phyloP scores from a whole-genome alignment of 495 filamentous ascomycete species.

The Tuber borchii region DNA sequence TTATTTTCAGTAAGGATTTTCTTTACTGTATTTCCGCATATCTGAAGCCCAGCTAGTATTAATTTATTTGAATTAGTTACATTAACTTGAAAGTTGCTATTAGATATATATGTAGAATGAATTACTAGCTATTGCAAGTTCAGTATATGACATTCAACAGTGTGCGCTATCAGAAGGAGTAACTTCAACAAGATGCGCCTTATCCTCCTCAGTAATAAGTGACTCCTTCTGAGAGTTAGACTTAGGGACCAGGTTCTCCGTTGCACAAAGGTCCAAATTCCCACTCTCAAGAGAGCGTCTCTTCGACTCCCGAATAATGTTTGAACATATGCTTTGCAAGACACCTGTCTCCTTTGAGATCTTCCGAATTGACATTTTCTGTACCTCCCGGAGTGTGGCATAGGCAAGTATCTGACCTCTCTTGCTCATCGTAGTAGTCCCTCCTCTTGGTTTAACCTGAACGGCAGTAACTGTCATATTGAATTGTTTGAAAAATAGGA shows the following conservation, averaged over 20 bases:
- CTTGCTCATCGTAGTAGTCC: slow-evolving; percentile 21
- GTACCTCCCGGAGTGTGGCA: slow-evolving; percentile 9
- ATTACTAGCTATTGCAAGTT: slow-evolving; percentile 23
- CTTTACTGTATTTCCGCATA: too few species aligned
- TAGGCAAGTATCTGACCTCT: slow-evolving; percentile 28
- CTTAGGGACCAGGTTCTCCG: slow-evolving; percentile 13
- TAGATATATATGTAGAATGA: too few species aligned
- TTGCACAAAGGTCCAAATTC: slow-evolving; percentile 12
- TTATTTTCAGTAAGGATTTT: too few species aligned
- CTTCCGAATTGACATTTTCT: slow-evolving; percentile 21
- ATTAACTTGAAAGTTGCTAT: too few species aligned
- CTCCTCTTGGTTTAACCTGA: too few species aligned
- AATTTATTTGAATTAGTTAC: too few species aligned
- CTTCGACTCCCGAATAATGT: slow-evolving; percentile 22
- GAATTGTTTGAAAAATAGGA: too few species aligned
- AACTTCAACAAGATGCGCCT: slow-evolving; percentile 19
- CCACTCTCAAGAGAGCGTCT: slow-evolving; percentile 18
- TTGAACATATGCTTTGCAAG: slow-evolving; percentile 17
- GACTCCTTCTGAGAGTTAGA: slow-evolving; percentile 14
- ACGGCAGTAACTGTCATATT: too few species aligned
- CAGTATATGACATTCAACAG: slow-evolving; percentile 18
- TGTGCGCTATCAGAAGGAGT: slow-evolving; percentile 21
- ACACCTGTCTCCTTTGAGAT: slow-evolving; percentile 16
- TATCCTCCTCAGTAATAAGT: too few species aligned
- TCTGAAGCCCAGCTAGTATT: too few species aligned